A percentile compares a stretch with the other conserved stretches of the same genome.
phyloP scores from a whole-genome alignment of 1,139 yeast genomes.

The Hyphopichia buzzinii region DNA sequence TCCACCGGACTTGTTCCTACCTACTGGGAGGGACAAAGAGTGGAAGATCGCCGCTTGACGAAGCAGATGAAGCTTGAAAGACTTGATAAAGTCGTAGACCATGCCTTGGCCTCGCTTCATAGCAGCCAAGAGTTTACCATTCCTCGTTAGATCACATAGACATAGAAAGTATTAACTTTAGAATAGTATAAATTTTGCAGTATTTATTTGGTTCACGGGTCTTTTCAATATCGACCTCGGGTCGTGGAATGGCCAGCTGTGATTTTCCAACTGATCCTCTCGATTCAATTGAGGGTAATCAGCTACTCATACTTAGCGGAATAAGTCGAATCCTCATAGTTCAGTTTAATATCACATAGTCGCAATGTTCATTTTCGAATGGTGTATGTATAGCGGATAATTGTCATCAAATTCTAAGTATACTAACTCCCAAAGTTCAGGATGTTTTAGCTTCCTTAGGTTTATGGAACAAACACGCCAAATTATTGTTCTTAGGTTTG shows the following conservation, averaged over 20 bases:
- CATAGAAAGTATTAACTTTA: too few relatives aligned
- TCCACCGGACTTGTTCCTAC: constrained; percentile 24
- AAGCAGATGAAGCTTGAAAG: constrained; percentile 19
- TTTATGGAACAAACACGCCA: constrained; percentile 97
- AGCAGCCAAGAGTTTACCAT: constrained; percentile 14
- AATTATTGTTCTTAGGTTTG: constrained; percentile 88
- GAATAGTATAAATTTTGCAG: too few relatives aligned
- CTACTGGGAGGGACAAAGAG: constrained; percentile 22
- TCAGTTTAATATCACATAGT: background rate
- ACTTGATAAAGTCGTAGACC: constrained; percentile 15
- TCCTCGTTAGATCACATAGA: background rate
- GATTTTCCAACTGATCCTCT: too few relatives aligned
- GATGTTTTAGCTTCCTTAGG: constrained; percentile 93
- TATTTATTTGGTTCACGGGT: too few relatives aligned
- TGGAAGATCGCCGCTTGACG: constrained; percentile 15
- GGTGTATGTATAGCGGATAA: constrained; percentile 6
- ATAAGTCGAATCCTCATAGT: too few relatives aligned
- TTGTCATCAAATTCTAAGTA: background rate
- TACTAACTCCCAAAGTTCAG: constrained; percentile 56
- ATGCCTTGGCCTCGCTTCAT: constrained; percentile 18
- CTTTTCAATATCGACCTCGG: too few relatives aligned
- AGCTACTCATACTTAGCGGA: too few relatives aligned
- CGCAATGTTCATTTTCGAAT: constrained; percentile 5
- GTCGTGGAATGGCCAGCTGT: too few relatives aligned
- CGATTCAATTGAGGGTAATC: too few relatives aligned